Conservation (phyloP, 1,284 basidiomycete genomes). For the Athelia sp. region DNA sequence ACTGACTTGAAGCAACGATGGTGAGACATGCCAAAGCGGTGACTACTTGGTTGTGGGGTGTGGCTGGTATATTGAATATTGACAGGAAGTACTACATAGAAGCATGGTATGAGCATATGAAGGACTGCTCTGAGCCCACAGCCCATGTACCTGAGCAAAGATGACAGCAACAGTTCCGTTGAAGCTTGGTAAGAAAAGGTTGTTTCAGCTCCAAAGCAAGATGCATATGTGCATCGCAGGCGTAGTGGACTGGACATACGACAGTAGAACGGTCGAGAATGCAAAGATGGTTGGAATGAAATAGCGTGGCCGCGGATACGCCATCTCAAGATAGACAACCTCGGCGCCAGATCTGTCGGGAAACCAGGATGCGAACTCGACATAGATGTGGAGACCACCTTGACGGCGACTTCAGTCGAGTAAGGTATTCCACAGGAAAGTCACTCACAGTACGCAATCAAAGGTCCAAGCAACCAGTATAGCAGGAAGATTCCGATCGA, state of each 20-base stretch:
- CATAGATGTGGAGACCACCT: conserved; percentile 21
- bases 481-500: conserved; percentile 37
- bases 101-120: too few species aligned
- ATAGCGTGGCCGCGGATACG: conserved; percentile 6
- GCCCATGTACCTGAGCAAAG: conserved; percentile 16
- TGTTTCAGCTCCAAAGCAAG: too few species aligned
- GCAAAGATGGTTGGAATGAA: conserved; percentile 37
- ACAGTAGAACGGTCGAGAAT: conserved; percentile 34
- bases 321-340: conserved; percentile 41
- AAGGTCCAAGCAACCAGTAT: conserved; percentile 39
- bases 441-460: conserved; percentile 29
- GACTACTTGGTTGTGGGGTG: conserved; percentile 15
- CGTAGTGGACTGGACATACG: too few species aligned
- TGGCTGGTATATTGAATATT: conserved; percentile 16
- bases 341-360: conserved; percentile 43
- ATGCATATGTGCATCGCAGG: neutral
- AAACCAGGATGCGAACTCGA: conserved; percentile 27
- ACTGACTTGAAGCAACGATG: conserved; percentile 16
- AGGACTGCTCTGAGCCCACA: too few species aligned
- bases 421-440: too few species aligned
- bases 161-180: conserved; percentile 16
- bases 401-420: neutral
- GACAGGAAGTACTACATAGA: conserved; percentile 14
- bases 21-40: conserved; percentile 18
- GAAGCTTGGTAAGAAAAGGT: conserved; percentile 10